Conservation (phyloP, 345 rosid species). For the Citrus hindsii region DNA sequence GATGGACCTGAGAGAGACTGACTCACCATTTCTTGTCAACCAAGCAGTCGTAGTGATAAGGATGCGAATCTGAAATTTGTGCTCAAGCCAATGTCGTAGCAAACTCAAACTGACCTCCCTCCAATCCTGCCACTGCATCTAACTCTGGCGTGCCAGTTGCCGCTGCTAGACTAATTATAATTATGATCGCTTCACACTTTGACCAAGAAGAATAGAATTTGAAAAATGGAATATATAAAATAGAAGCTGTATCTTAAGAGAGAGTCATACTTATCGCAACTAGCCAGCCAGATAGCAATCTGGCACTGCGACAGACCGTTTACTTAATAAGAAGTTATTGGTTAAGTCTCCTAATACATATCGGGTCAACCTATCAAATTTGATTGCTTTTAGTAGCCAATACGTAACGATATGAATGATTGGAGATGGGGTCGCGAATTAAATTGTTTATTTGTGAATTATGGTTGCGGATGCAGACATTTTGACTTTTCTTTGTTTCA, state of each 20-base stretch:
- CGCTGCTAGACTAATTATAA: no score
- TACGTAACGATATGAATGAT: background rate
- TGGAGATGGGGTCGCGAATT: background rate
- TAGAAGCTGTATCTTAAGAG: no score
- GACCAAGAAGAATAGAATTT: background rate
- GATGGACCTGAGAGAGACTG: no score
- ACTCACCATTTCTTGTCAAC: no score
- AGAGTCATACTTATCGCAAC: background rate
- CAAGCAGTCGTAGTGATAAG: no score
- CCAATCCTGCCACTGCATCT: no score
- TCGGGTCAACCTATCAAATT: background rate
- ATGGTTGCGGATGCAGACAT: no score
- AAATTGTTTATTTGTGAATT: background rate
- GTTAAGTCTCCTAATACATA: background rate
- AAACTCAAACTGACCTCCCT: background rate
- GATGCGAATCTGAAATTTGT: background rate
- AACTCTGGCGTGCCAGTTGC: no score
- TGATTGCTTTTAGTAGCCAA: background rate
- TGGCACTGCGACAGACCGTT: background rate
- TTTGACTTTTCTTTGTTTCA: background rate
- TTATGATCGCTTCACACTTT: background rate
- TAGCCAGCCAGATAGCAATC: background rate
- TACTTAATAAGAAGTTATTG: background rate
- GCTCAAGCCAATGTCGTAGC: background rate
- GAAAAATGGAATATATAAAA: no score